Evolutionary conservation across 192 early-diverging fungal genomes (phyloP), one percentile per base, ranked within the genome.

Genomic region (Haplosporangium gracile): DNA sequence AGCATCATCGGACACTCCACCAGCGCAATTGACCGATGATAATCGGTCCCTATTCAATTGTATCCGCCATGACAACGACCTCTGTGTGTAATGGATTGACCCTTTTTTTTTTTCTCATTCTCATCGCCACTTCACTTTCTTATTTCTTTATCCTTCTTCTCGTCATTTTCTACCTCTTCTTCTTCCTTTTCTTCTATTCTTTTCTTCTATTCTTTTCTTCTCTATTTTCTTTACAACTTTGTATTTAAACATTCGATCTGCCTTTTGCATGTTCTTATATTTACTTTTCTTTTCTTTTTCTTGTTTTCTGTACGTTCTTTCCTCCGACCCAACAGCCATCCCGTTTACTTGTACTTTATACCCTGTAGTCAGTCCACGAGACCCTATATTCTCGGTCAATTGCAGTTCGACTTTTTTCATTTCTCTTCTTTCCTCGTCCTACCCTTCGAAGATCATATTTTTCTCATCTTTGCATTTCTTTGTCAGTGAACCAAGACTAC

Each of bases 1-100:
- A 79, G 78, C 78, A 79, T 73, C 70, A 77, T 77, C 40, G 76
- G 29, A 53, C 43, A 29, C 63, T 36, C 32, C 40, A 20, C 13
- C 65, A 77, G 76, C 65, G 65, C 76, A 69, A 69, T 77, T 36
- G 65, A 68, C 60, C 60, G 60, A 65, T 15, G 13, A 65, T 65
- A 26, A 13, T 32, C 7, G n/a, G 6, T 11, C 10, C 26, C 26
- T 29, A 10, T 60, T n/a, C 55, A 60, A 65, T 65, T 65, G 26
- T 16, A 26, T 65, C 60, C 29, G 10, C 39, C 24, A 38, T 71
- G 36, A 42, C 70, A 40, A 42, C 36, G 36, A 9, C 16, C 70
- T 7, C 5, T 39, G 15, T 34, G 36, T 39, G 68, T 24, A 18
- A 69, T 22, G 16, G 68, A 11, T 18, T 6, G 34, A 11, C 5